Conservation (phyloP, 768 basidiomycete genomes). For the Tulasnella sp. region DNA sequence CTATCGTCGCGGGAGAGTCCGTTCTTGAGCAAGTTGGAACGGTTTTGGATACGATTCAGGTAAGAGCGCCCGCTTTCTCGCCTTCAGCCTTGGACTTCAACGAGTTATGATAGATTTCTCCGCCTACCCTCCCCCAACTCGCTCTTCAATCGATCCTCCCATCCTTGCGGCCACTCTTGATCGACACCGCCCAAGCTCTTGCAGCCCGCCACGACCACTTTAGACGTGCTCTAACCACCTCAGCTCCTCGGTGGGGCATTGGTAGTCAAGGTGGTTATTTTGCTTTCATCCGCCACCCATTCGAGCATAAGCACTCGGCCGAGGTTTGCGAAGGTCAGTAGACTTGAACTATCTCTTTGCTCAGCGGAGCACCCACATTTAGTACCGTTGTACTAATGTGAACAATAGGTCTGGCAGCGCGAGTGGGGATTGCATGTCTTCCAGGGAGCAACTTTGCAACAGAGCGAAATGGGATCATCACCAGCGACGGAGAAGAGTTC, state of each 20-base stretch:
- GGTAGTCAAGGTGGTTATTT: constrained; percentile 66
- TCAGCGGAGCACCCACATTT: constrained; percentile 56
- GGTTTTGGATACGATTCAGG: constrained; percentile 70
- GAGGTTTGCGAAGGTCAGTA: constrained; percentile 55
- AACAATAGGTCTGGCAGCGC: too few relatives aligned
- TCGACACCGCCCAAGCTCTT: constrained; percentile 43
- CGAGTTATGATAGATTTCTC: constrained; percentile 44
- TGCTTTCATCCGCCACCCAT: constrained; percentile 69
- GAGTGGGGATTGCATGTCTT: too few relatives aligned
- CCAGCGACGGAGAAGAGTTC: neutral
- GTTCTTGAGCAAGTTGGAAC: constrained; percentile 47
- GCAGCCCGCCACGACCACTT: constrained; percentile 51
- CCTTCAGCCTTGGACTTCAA: constrained; percentile 3
- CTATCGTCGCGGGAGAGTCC: constrained; percentile 51
- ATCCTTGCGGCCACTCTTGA: constrained; percentile 46
- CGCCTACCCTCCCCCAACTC: constrained; percentile 63
- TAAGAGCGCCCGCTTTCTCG: constrained; percentile 23
- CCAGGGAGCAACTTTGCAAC: too few relatives aligned
- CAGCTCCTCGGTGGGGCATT: constrained; percentile 53
- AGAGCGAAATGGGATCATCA: too few relatives aligned
- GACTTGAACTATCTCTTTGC: constrained; percentile 53
- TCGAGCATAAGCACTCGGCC: constrained; percentile 38
- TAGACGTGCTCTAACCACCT: constrained; percentile 25
- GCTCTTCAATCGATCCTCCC: constrained; percentile 52
- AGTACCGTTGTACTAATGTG: constrained; percentile 56